Evolutionary conservation across 495 filamentous ascomycete genomes (phyloP).

Genomic region (Penicillium verhagenii): DNA sequence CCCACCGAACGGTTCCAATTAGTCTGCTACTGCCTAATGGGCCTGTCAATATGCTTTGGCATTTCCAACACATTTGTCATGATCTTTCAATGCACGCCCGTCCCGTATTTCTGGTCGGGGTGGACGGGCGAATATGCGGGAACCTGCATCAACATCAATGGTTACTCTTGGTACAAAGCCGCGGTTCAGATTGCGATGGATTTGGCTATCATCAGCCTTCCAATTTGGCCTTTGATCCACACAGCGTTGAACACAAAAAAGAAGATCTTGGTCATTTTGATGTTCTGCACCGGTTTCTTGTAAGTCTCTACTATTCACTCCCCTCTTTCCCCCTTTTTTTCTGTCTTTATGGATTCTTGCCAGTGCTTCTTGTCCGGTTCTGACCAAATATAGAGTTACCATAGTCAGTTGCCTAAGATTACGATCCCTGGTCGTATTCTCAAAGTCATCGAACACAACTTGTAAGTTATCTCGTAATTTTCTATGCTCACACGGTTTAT

Average conservation of each 20-base stretch:
- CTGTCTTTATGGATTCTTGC: too few relatives aligned
- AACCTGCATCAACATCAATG: constrained; percentile 24
- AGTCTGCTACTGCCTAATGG: constrained; percentile 24
- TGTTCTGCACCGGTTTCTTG: constrained; percentile 56
- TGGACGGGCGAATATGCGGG: constrained; percentile 28
- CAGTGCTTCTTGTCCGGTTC: too few relatives aligned
- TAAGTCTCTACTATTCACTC: too few relatives aligned
- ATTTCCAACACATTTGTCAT: constrained; percentile 26
- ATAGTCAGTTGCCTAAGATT: constrained; percentile 42
- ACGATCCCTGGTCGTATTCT: constrained; percentile 34
- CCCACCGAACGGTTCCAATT: constrained; percentile 18
- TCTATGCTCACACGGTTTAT: too few relatives aligned
- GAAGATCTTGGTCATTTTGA: constrained; percentile 49
- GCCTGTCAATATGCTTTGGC: constrained; percentile 28
- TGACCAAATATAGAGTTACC: too few relatives aligned
- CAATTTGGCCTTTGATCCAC: constrained; percentile 42
- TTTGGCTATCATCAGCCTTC: constrained; percentile 27
- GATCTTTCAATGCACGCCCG: constrained; percentile 37
- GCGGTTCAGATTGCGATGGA: constrained; percentile 27
- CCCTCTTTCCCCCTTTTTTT: too few relatives aligned
- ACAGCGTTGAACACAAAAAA: constrained; percentile 44
- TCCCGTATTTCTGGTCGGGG: constrained; percentile 31
- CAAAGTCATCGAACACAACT: constrained; percentile 28
- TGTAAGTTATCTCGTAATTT: constrained; percentile 24
- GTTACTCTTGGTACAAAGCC: constrained; percentile 21